phyloP scores from a whole-genome alignment of 352 stramenopile genomes.

The Phytophthora melonis region DNA sequence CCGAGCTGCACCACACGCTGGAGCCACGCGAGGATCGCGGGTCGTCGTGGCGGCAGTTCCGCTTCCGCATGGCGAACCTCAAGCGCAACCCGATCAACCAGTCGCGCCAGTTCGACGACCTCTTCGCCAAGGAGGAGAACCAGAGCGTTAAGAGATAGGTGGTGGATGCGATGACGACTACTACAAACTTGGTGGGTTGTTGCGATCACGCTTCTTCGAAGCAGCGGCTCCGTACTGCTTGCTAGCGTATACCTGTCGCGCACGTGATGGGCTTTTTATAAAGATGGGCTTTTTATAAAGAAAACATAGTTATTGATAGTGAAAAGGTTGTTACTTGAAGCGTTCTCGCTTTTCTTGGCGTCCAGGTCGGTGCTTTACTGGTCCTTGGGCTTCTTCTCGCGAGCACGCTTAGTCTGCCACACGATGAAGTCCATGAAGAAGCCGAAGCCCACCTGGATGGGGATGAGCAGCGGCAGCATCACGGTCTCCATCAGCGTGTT shows the following conservation, averaged over 20 bases:
- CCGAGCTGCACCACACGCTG: constrained; percentile 50
- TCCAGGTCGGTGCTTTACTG: no score
- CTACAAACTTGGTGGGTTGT: no score
- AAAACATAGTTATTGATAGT: no score
- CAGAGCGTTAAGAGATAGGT: constrained; percentile 5
- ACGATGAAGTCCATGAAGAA: constrained; percentile 88
- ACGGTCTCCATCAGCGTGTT: constrained; percentile 82
- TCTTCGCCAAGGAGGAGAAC: constrained; percentile 2
- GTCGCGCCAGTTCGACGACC: constrained; percentile 6
- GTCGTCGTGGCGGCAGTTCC: constrained; percentile 63
- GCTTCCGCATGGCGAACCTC: constrained; percentile 73
- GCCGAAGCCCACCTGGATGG: constrained; percentile 79
- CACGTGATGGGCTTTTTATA: no score
- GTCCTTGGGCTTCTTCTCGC: constrained; percentile 70
- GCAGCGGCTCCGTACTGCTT: no score
- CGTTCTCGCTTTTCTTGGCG: no score
- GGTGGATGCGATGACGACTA: no score
- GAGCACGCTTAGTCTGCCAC: constrained; percentile 57
- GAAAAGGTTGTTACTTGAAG: no score
- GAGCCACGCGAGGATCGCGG: constrained; percentile 44
- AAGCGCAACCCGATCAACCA: constrained; percentile 47
- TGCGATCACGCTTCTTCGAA: no score
- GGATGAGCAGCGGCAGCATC: constrained; percentile 65
- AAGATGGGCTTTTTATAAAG: no score
- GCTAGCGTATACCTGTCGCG: no score